Base-by-base conservation (phyloP, 805 yeast species). In the Zygosaccharomyces lentus region DNA sequence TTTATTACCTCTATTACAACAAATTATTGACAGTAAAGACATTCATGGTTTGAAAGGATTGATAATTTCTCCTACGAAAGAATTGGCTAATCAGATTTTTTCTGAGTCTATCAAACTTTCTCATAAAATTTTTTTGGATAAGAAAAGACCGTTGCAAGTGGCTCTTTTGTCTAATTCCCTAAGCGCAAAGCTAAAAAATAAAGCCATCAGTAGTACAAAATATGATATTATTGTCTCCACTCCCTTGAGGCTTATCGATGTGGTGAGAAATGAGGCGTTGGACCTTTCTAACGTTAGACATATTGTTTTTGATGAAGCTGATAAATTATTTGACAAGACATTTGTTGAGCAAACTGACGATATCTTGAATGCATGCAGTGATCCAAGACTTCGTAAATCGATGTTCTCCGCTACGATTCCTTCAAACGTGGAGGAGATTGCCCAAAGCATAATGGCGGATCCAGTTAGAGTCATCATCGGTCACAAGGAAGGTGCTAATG, bases 381-480 rank as follows among this genome's bases (percentile, higher is more conserved):
- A 67, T 62, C 77, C 50, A 58, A 75, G 59, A 61, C 73, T 51
- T 59, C 75, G 82, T 43, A 87, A 82, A 66, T 80, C 93, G 9
- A 82, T 95, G 70, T 91, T 85, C 62, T 87, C 96, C 8, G 99
- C 99, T 7, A 93, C 99, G 0, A 84, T 93, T 48, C 96, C 98
- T 1, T 85, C 96, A 1, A 81, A 84, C 45, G 95, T 91, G 17
- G 99, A 91, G 68, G 90, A 86, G 57, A 73, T 89, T 56, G 96
- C 96, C 2, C 74, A 79, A 30, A 74, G 84, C 23, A 86, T 93
- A 40, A 91, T 91, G 98, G 55, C 62, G 46, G 87, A 86, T 50
- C 90, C 95, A 7, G 73, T 91, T 21, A 78, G 98, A 62, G 79
- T 93, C 34, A 84, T 93, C 49, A 83, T 91, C 56, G 97, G 97